A percentile compares a stretch with the other conserved stretches of the same genome.
phyloP scores from a whole-genome alignment of 768 basidiomycete genomes.

The Suillus tomentosus region DNA sequence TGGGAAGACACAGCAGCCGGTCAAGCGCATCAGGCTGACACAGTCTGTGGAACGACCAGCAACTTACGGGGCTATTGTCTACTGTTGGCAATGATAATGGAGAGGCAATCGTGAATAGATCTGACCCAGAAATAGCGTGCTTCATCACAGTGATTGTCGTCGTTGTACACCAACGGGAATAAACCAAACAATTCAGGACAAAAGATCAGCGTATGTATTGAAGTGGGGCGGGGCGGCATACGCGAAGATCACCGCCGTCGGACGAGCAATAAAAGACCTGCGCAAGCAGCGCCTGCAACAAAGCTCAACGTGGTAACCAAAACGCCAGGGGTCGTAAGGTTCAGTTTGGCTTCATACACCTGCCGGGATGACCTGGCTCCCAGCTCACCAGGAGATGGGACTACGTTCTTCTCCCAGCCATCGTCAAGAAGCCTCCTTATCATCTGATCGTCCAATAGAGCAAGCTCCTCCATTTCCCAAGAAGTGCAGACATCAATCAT shows the following conservation, averaged over 20 bases:
- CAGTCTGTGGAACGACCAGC: neutral
- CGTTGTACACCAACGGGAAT: neutral
- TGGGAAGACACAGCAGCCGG: neutral
- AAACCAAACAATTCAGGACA: conserved; percentile 1
- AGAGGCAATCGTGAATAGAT: too few species aligned
- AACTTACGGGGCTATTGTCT: neutral
- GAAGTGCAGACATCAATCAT: conserved; percentile 84
- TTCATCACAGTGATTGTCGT: neutral
- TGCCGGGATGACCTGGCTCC: conserved; percentile 21
- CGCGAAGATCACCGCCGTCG: conserved; percentile 32
- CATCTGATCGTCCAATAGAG: conserved; percentile 60
- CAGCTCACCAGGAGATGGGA: conserved; percentile 48
- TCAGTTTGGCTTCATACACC: neutral
- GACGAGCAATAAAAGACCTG: conserved; percentile 32
- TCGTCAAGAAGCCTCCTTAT: conserved; percentile 71
- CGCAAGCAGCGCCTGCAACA: conserved; percentile 44
- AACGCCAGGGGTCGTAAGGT: conserved; percentile 6
- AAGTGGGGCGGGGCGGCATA: neutral
- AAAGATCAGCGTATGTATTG: neutral
- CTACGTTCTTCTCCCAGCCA: conserved; percentile 76
- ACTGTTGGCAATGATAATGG: neutral
- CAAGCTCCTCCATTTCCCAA: conserved; percentile 86
- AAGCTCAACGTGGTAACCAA: conserved; percentile 40
- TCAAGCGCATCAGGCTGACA: neutral
- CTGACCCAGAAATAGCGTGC: neutral